Evolutionary conservation across 1,284 basidiomycete genomes (phyloP), one percentile per base, ranked within the genome.

Genomic region (Stereum hirsutum): DNA sequence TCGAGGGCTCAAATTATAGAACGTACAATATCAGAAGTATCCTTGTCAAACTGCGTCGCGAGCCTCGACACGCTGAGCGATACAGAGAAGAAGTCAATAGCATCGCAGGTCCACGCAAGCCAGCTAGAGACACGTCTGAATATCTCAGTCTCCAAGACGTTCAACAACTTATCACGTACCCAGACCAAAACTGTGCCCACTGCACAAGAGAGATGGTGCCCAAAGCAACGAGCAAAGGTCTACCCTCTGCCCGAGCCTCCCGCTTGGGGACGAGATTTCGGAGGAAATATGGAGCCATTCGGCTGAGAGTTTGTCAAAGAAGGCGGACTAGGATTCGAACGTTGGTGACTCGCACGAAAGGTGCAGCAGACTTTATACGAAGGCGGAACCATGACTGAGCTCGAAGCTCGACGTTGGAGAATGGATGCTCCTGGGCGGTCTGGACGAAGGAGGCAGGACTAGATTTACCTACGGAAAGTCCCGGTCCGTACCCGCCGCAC

Each of bases 121-220:
- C 43, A 44, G 10, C 42, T 43, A 17, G 5, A 38, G 24, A 35
- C 11, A 20, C 10, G 8, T 14, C 8, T 30, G 10, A 30, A 4
- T 5, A n/a, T n/a, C 11, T 23, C 12, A 24, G 36, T n/a, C n/a
- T n/a, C 23, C 11, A 17, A 24, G 5, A 14, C 26, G n/a, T n/a
- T n/a, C n/a, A 17, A 26, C 21, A 26, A 8, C 7, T 15, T 24
- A 40, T 40, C 17, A 53, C 62, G 14, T 49, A 62, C 64, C 68
- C 62, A 36, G 62, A 63, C 54, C 65, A 66, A 60, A 74, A 74
- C 44, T 69, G 59, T 5, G 63, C 54, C 68, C 69, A 72, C 46
- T 69, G 66, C 10, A 64, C 59, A 55, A 62, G 66, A 5, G 58
- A 59, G 12, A 70, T 56, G 17, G 64, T 57, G 33, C 58, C 56